These are phyloP conservation scores for Phaeomoniella chlamydospora DNA, from an alignment of 2,329 filamentous ascomycete genomes.

Conservation along the genomic window DNA sequence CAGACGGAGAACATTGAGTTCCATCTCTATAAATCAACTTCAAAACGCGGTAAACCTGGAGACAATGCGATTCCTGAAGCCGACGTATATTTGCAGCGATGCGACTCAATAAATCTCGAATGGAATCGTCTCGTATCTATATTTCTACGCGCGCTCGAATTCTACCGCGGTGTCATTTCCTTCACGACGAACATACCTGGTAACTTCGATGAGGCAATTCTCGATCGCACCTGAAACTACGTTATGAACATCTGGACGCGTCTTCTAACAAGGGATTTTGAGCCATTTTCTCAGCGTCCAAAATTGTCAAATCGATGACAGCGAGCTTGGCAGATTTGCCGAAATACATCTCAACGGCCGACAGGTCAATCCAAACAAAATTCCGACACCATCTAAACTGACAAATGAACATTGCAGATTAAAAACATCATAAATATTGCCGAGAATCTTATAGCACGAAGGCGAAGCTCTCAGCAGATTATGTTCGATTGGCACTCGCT, in stretches of 20 bases:
- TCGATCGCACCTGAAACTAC: slow-evolving; percentile 5
- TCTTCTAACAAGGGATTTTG: slow-evolving; percentile 2
- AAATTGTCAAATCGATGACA: slow-evolving; percentile 2
- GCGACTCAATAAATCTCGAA: slow-evolving; percentile 4
- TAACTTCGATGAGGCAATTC: slow-evolving; percentile 5
- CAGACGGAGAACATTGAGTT: too few species aligned
- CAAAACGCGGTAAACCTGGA: too few species aligned
- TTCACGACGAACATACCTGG: slow-evolving; percentile 5
- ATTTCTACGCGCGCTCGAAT: slow-evolving; percentile 6
- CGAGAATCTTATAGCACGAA: too few species aligned
- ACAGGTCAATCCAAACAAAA: too few species aligned
- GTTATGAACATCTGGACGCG: slow-evolving; percentile 4
- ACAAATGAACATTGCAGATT: too few species aligned
- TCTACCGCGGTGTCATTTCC: slow-evolving; percentile 5
- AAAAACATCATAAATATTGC: too few species aligned
- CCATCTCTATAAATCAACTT: too few species aligned
- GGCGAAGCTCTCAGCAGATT: too few species aligned
- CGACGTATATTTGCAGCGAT: slow-evolving; percentile 4
- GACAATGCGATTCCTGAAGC: too few species aligned
- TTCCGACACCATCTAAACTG: too few species aligned
- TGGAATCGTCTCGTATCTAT: slow-evolving; percentile 4
- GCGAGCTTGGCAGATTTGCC: slow-evolving; percentile 3
- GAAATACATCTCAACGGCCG: too few species aligned
- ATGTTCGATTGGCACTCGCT: too few species aligned
- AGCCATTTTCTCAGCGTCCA: slow-evolving; percentile 2